phyloP scores from a whole-genome alignment of 768 basidiomycete species.

The Lactarius sanguifluus region DNA sequence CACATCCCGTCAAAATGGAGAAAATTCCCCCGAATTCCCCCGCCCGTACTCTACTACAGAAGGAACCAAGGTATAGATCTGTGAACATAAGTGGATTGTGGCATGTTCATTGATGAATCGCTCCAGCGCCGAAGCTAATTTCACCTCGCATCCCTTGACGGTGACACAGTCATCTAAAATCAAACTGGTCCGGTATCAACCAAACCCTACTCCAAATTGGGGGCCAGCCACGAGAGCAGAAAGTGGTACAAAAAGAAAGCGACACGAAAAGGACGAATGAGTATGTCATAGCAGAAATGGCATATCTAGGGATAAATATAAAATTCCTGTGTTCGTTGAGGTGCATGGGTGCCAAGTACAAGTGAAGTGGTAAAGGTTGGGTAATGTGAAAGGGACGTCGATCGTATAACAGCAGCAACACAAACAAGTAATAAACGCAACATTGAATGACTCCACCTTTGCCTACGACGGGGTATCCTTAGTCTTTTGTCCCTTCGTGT shows the following conservation, averaged over 20 bases:
- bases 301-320: constrained; percentile 21
- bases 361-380: background rate
- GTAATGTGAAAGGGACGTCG: background rate
- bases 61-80: constrained; percentile 59
- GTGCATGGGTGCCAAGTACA: constrained; percentile 13
- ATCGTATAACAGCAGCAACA: background rate
- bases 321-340: constrained; percentile 14
- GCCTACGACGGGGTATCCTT: constrained; percentile 9
- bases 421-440: background rate
- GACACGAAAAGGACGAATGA: constrained; percentile 35
- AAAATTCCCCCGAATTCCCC: constrained; percentile 79
- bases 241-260: constrained; percentile 45
- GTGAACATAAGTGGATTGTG: background rate
- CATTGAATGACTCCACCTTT: background rate
- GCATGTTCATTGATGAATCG: background rate
- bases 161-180: constrained; percentile 59
- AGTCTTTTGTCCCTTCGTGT: constrained; percentile 12
- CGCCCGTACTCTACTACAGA: constrained; percentile 61
- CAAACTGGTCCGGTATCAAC: constrained; percentile 86
- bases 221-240: constrained; percentile 76
- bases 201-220: constrained; percentile 91
- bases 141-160: constrained; percentile 68
- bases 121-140: constrained; percentile 63
- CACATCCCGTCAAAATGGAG: constrained; percentile 78
- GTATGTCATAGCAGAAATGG: constrained; percentile 27